Base-by-base conservation (phyloP, 345 rosid species). In the Lepidium aucheri region DNA sequence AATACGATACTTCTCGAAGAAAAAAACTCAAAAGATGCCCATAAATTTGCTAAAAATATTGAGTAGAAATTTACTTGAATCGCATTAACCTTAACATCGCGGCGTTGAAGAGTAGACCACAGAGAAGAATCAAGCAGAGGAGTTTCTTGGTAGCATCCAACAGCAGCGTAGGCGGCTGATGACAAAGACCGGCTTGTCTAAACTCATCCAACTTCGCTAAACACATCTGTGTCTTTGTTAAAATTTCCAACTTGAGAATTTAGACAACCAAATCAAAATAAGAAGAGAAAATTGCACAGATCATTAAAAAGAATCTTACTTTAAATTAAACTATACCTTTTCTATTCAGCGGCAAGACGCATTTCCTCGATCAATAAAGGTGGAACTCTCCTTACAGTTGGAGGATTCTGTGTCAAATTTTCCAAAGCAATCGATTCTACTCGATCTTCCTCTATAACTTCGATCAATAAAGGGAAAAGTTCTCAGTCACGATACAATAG, bases 311-410 rank as follows among this genome's bases (percentile, higher is more conserved):
- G 51, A 14, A 30, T 39, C 1, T 9, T 0, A 42, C 70, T 44
- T 44, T 49, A 9, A 34, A 33, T 34, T 10, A 5, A 53, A 53
- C 26, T 36, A 24, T 32, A 94, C 99, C 99, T 84, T 74, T 94
- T 94, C 76, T 79, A 88, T 79, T 86, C 93, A 15, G 99, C 99
- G 28, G 99, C 97, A 54, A 76, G 86, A 70, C 90, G 97, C 76
- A 80, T 90, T 1, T 97, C 96, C 66, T 94, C 97, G 71, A 94
- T 93, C 40, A 78, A 59, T 15, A 56, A 79, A 62, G 86, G 45
- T 63, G 26, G 83, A 65, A 55, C 87, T 82, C 40, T 89, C 95
- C n/a, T n/a, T n/a, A n/a, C n/a, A n/a, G n/a, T n/a, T n/a, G n/a
- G n/a, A n/a, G n/a, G n/a, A n/a, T n/a, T n/a, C n/a, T n/a, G n/a